Conservation (phyloP, 176 grass and related monocot species). For the Zea luxurians region DNA sequence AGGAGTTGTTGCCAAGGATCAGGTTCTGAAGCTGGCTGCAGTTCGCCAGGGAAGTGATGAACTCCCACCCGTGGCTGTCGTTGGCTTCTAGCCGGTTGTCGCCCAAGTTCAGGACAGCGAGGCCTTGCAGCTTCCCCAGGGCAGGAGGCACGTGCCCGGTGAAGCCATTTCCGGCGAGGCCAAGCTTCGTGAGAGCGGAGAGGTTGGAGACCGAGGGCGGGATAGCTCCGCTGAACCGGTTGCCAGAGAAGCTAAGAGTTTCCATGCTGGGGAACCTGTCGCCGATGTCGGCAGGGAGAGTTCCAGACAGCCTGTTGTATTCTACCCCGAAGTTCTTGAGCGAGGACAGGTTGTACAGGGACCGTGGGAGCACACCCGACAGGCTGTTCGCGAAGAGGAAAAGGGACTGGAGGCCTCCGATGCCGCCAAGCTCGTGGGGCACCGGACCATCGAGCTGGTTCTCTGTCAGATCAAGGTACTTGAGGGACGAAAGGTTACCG, state of each 20-base stretch:
- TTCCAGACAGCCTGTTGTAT: slow-evolving; percentile 2
- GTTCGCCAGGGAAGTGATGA: slow-evolving; percentile 21
- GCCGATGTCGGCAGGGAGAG: neutral
- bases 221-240: neutral
- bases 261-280: neutral
- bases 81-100: neutral
- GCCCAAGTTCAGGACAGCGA: neutral
- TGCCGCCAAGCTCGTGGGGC: slow-evolving; percentile 9
- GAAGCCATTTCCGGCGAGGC: neutral
- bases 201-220: slow-evolving; percentile 26
- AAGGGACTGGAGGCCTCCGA: neutral
- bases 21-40: neutral
- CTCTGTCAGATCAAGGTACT: neutral
- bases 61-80: slow-evolving; percentile 26
- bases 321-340: neutral
- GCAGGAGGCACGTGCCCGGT: neutral
- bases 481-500: slow-evolving; percentile 21
- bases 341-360: slow-evolving; percentile 27
- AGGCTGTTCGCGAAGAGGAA: neutral
- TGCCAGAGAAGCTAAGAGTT: neutral
- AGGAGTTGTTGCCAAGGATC: neutral
- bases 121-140: slow-evolving; percentile 6
- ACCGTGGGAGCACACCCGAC: slow-evolving; percentile 9
- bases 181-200: neutral
- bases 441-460: slow-evolving; percentile 26